phyloP scores from a whole-genome alignment of 371 early-diverging fungal species.

The Umbelopsis sp. region DNA sequence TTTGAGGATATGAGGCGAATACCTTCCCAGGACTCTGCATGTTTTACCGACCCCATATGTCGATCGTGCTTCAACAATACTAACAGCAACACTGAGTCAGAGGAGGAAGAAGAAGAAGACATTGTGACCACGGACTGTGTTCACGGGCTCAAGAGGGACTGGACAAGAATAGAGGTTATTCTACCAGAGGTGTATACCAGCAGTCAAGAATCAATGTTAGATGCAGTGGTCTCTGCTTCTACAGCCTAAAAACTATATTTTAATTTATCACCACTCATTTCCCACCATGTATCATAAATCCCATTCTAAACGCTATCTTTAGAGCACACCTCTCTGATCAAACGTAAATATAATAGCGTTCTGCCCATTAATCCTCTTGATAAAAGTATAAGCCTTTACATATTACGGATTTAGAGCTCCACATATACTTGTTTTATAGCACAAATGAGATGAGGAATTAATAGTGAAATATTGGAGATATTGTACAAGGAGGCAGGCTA shows the following conservation, averaged over 20 bases:
- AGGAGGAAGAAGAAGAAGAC: background rate
- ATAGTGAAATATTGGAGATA: background rate
- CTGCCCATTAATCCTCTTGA: background rate
- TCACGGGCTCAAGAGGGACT: conserved; percentile 1
- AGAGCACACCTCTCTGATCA: background rate
- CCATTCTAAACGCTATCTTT: background rate
- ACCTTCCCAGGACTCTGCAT: conserved; percentile 1
- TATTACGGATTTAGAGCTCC: background rate
- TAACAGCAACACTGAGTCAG: background rate
- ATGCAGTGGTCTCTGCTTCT: conserved; percentile 5
- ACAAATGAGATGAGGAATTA: background rate
- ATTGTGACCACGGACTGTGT: background rate
- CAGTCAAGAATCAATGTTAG: conserved; percentile 9
- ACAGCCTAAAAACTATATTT: background rate
- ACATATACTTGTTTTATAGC: too few species aligned
- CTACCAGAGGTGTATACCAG: conserved; percentile 10
- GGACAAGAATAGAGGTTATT: background rate
- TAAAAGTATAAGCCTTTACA: background rate
- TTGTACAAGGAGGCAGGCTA: background rate
- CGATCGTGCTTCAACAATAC: background rate
- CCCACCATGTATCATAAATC: background rate
- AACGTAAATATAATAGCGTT: background rate
- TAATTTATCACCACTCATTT: background rate
- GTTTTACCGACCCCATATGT: background rate
- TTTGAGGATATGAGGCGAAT: background rate